phyloP scores from a whole-genome alignment of 2,329 filamentous ascomycete species.

The Botryotinia globosa region DNA sequence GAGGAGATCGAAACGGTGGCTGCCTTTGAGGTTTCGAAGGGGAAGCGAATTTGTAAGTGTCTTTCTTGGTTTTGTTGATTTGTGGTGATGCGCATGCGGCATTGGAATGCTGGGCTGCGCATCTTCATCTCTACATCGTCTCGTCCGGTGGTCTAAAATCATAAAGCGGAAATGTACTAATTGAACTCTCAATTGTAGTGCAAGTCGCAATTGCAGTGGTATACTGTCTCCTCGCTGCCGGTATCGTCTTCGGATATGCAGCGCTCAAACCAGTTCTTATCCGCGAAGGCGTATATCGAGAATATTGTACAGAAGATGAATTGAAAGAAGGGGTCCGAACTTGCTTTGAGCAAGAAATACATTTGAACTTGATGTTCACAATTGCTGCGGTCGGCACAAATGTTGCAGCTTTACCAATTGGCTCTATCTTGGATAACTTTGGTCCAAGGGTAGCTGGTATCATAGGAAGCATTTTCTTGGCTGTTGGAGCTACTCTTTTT shows the following conservation, averaged over 20 bases:
- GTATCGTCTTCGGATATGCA: slow-evolving; percentile 80
- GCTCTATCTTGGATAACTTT: slow-evolving; percentile 78
- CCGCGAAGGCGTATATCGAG: slow-evolving; percentile 65
- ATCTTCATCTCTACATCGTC: not conserved
- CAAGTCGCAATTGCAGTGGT: slow-evolving; percentile 68
- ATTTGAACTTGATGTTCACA: slow-evolving; percentile 89
- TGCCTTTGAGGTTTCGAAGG: slow-evolving; percentile 42
- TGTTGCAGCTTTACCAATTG: slow-evolving; percentile 79
- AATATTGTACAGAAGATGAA: slow-evolving; percentile 57
- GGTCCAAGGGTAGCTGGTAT: slow-evolving; percentile 76
- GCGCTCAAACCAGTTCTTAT: slow-evolving; percentile 80
- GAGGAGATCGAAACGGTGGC: slow-evolving; percentile 30
- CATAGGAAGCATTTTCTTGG: slow-evolving; percentile 66
- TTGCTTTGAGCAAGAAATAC: slow-evolving; percentile 60
- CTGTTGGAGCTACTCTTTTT: slow-evolving; percentile 69
- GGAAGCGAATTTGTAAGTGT: slow-evolving; percentile 39
- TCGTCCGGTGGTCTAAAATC: not conserved
- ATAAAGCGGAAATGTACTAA: not conserved
- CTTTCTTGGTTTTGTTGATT: not conserved
- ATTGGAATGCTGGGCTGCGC: not conserved
- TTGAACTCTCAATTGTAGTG: slow-evolving; percentile 44
- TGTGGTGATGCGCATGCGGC: not conserved
- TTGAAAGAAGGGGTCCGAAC: slow-evolving; percentile 48
- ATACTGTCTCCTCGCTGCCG: slow-evolving; percentile 75
- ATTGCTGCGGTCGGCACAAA: slow-evolving; percentile 85